Evolutionary conservation across 1,139 yeast genomes (phyloP).

Genomic region (Pichia cactophila): DNA sequence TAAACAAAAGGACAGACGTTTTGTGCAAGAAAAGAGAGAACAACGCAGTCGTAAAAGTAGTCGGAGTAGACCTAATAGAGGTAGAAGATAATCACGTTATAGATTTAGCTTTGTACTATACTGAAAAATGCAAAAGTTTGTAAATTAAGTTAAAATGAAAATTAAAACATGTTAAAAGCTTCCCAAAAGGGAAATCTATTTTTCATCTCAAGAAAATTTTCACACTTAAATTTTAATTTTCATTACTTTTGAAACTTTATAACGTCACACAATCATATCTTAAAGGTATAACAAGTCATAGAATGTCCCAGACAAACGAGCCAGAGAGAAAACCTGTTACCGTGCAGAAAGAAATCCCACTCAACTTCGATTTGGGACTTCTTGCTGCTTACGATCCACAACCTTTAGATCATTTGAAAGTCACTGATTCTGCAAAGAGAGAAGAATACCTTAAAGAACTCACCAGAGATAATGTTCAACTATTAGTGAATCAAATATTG

Average conservation of each 20-base stretch:
- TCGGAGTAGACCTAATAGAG: background rate
- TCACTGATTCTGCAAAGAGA: constrained; percentile 43
- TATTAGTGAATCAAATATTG: constrained; percentile 80
- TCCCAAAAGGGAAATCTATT: background rate
- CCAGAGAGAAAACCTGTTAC: constrained; percentile 54
- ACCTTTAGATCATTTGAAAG: constrained; percentile 59
- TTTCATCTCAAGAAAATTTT: background rate
- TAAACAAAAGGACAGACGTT: background rate
- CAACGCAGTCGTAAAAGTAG: background rate
- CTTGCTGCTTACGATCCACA: constrained; percentile 80
- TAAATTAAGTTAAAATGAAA: background rate
- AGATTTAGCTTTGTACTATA: background rate
- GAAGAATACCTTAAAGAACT: constrained; percentile 59
- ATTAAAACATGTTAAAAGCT: too few species aligned
- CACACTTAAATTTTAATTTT: background rate
- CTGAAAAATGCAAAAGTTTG: background rate
- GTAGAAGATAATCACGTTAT: background rate
- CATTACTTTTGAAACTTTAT: background rate
- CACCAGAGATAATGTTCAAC: constrained; percentile 91
- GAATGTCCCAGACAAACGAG: constrained; percentile 7
- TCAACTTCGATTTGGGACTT: constrained; percentile 78
- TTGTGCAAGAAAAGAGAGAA: background rate
- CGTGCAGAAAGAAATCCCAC: constrained; percentile 85
- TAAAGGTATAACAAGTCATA: background rate
- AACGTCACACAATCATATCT: background rate